phyloP scores from a whole-genome alignment of 1,284 basidiomycete species.

The Tilletia horrida region DNA sequence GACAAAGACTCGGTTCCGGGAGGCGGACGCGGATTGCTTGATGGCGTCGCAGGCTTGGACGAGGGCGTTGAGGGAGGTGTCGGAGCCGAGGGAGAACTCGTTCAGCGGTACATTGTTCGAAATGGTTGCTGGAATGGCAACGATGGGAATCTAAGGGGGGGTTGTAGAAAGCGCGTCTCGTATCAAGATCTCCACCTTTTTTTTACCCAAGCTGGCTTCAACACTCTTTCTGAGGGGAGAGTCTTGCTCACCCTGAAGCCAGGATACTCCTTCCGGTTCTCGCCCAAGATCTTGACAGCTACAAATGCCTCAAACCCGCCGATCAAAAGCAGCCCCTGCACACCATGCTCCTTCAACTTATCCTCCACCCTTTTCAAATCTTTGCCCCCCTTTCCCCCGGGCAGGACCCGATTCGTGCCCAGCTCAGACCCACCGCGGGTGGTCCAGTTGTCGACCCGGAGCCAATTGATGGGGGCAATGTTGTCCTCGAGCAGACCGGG shows the following conservation, averaged over 20 bases:
- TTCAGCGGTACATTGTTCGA: conserved; percentile 97
- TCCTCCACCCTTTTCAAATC: conserved; percentile 71
- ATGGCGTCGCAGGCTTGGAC: conserved; percentile 96
- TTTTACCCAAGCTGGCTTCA: too few relatives aligned
- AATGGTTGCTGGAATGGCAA: conserved; percentile 69
- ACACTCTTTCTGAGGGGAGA: too few relatives aligned
- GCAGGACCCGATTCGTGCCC: conserved; percentile 87
- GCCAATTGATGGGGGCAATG: conserved; percentile 83
- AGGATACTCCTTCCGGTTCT: conserved; percentile 76
- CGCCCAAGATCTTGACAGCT: conserved; percentile 73
- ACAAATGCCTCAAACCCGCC: conserved; percentile 95
- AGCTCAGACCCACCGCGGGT: conserved; percentile 96
- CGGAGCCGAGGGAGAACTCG: conserved; percentile 89
- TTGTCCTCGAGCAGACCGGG: conserved; percentile 86
- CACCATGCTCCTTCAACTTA: conserved; percentile 79
- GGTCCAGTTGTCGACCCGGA: conserved; percentile 94
- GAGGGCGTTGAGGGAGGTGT: conserved; percentile 94
- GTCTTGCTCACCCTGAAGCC: conserved; percentile 80
- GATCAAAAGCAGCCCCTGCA: conserved; percentile 82
- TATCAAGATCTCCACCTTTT: too few relatives aligned
- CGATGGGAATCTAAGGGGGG: conserved; percentile 37
- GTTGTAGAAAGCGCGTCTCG: too few relatives aligned
- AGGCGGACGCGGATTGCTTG: conserved; percentile 94
- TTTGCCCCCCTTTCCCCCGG: conserved; percentile 62
- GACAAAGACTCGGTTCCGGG: conserved; percentile 90